Base-by-base conservation (phyloP, 176 grass and related monocot species). In the Carex kokanica region DNA sequence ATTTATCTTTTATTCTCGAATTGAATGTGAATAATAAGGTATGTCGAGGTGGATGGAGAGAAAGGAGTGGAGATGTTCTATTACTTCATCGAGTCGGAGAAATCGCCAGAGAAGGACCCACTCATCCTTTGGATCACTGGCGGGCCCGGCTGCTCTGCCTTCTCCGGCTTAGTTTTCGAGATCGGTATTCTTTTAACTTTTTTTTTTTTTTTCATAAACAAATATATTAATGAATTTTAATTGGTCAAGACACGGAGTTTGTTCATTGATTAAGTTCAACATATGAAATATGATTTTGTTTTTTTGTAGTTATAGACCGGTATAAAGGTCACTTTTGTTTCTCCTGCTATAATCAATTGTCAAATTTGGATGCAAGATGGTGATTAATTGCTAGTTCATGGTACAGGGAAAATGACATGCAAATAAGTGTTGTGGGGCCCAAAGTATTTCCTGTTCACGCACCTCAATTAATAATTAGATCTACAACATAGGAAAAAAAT, bases 101-200 rank as follows among this genome's bases (percentile, higher is more conserved):
- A 87, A 29, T 83, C 79, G 38, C 91, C 91, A 9, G 68, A 7
- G 18, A 68, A 84, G 40, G 88, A 93, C 61, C 91, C 88, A 3
- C 79, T 93, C 79, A 84, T 93, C 58, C 78, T 93, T 10, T 93
- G 91, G 91, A 78, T 90, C 83, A 93, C 88, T 34, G 91, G 91
- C 57, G 91, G 88, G 23, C 91, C 91, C 3, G 86, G 91, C 8
- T 93, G 91, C 81, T 93, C 91, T 3, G 86, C 88, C 8, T 79
- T 90, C 27, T 88, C 91, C 27, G 88, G 86, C 40, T 85, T 93
- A 70, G 18, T 82, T 61, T 93, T 88, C 47, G 91, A 93, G 80
- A 93, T 93, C 3, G 88, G 90, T 90, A 21, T 25, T 52, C 59
- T 18, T 5, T 64, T 31, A 45, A 23, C 6, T 8, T 43, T 43